Conservation (phyloP, 306 rosid genomes). For the Fragaria vesca region DNA sequence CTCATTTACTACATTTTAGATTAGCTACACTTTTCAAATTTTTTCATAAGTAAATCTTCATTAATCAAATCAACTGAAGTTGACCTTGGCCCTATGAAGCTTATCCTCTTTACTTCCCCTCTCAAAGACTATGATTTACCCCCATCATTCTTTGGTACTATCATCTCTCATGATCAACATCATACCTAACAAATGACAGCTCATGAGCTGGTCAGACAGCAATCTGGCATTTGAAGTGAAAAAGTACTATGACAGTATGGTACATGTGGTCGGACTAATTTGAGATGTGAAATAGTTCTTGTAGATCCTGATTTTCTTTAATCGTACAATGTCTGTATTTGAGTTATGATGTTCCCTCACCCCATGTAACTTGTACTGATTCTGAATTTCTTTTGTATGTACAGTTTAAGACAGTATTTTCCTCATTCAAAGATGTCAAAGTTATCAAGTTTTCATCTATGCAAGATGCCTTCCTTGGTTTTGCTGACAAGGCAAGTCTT, state of each 20-base stretch:
- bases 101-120: background rate
- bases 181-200: background rate
- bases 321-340: background rate
- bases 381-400: slow-evolving; percentile 30
- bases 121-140: background rate
- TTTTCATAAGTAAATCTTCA: background rate
- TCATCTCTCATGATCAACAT: background rate
- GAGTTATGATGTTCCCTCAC: background rate
- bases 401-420: slow-evolving; percentile 68
- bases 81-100: background rate
- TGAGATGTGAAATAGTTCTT: background rate
- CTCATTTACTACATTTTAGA: background rate
- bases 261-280: background rate
- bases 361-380: background rate
- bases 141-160: background rate
- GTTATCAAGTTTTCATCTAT: slow-evolving; percentile 86
- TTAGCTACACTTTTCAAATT: background rate
- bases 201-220: background rate
- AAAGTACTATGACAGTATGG: background rate
- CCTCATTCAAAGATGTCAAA: slow-evolving; percentile 78
- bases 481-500: slow-evolving; percentile 64
- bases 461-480: slow-evolving; percentile 81
- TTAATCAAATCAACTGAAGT: background rate
- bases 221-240: background rate
- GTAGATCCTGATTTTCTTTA: background rate